These are phyloP conservation scores for Rosa persica DNA, from an alignment of 306 rosid species.

Conservation along the genomic window DNA sequence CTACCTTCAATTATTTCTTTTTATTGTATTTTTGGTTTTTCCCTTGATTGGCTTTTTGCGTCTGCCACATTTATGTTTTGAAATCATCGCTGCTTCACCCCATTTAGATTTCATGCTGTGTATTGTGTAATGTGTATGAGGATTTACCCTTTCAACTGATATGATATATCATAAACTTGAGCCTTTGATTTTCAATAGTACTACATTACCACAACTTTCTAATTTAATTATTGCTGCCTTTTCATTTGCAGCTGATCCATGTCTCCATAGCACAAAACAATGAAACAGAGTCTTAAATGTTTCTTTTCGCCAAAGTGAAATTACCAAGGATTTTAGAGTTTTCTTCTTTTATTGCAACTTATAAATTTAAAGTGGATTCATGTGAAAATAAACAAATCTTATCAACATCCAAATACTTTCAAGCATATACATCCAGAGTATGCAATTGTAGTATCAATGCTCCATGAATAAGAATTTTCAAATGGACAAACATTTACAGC, in stretches of 20 bases:
- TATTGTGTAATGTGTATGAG: background rate
- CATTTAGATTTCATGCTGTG: background rate
- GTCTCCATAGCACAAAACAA: background rate
- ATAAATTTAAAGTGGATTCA: background rate
- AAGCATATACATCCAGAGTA: constrained; percentile 4
- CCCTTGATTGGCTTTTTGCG: too few species aligned
- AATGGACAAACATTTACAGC: constrained; percentile 71
- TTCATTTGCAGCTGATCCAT: background rate
- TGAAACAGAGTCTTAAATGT: background rate
- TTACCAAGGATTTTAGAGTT: background rate
- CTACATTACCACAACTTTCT: background rate
- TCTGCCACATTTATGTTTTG: background rate
- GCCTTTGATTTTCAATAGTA: too few species aligned
- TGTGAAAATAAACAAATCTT: background rate
- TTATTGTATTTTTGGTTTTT: background rate
- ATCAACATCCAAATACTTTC: background rate
- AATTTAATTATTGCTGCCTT: background rate
- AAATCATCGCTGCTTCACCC: background rate
- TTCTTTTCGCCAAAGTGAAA: background rate
- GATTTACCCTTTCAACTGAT: background rate
- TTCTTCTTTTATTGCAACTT: background rate
- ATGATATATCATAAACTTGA: background rate
- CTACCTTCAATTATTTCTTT: background rate
- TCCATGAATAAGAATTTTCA: constrained; percentile 23
- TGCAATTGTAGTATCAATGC: background rate